Conservation (phyloP, 768 basidiomycete genomes). For the Collybia nuda region DNA sequence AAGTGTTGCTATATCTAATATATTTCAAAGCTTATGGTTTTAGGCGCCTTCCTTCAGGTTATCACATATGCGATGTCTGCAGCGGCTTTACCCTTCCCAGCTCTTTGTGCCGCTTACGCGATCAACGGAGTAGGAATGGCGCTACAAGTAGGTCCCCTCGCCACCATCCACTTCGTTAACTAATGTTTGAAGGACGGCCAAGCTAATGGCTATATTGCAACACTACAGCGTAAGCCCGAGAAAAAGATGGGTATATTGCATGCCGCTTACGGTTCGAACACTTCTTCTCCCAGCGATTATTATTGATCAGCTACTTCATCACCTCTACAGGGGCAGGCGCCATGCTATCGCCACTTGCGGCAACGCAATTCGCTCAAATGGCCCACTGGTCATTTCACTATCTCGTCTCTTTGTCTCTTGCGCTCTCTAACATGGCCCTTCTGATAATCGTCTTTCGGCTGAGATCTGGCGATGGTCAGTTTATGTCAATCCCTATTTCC, state of each 20-base stretch:
- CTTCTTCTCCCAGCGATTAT: neutral
- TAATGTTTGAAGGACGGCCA: conserved; percentile 55
- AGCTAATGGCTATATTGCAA: conserved; percentile 64
- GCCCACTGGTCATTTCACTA: conserved; percentile 58
- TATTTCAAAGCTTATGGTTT: conserved; percentile 16
- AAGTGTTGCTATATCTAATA: no score
- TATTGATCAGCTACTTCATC: neutral
- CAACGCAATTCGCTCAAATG: conserved; percentile 58
- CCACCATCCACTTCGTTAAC: neutral
- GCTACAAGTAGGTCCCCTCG: conserved; percentile 35
- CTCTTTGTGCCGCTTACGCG: conserved; percentile 47
- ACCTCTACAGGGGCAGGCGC: conserved; percentile 42
- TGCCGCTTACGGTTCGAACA: conserved; percentile 50
- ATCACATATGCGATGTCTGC: conserved; percentile 53
- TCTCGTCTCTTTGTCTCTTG: conserved; percentile 48
- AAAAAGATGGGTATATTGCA: conserved; percentile 67
- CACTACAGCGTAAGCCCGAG: conserved; percentile 46
- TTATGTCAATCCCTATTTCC: no score
- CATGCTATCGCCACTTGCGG: conserved; percentile 52
- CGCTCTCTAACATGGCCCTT: conserved; percentile 1
- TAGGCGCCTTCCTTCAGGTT: conserved; percentile 36
- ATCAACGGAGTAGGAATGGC: conserved; percentile 44
- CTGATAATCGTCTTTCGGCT: neutral
- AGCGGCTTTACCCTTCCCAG: conserved; percentile 62
- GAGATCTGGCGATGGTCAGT: no score